A percentile compares a stretch with the other conserved stretches of the same genome.
These are phyloP conservation scores for Penicillium diatomitis DNA, from an alignment of 495 filamentous ascomycete species.

Conservation along the genomic window DNA sequence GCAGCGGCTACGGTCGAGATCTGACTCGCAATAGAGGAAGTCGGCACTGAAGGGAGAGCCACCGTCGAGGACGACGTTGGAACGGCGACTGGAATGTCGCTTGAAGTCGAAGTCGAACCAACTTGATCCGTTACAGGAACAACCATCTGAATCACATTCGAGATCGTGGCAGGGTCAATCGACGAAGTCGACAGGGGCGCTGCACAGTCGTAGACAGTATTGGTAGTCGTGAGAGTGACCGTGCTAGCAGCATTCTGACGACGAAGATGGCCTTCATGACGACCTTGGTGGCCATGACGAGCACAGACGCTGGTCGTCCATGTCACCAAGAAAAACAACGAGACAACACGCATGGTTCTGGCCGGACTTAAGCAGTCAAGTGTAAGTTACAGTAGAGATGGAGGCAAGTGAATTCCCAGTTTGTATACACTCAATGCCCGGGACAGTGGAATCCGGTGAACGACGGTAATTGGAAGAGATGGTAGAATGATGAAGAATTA, in stretches of 20 bases:
- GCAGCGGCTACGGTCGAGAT: not conserved
- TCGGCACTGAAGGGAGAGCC: conserved; percentile 1
- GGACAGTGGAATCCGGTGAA: too few species aligned
- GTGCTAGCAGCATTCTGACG: conserved; percentile 12
- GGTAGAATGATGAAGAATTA: too few species aligned
- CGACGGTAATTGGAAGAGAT: too few species aligned
- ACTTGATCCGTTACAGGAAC: too few species aligned
- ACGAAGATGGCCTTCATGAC: conserved; percentile 14
- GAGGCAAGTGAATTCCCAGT: too few species aligned
- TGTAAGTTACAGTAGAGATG: too few species aligned
- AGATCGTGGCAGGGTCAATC: not conserved
- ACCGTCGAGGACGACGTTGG: conserved; percentile 3
- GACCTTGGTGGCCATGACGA: conserved; percentile 5
- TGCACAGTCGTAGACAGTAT: conserved; percentile 9
- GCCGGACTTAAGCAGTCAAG: too few species aligned
- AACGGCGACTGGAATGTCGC: not conserved
- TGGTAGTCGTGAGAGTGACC: conserved; percentile 5
- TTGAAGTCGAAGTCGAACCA: not conserved
- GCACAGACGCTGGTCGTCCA: conserved; percentile 18
- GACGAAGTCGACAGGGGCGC: conserved; percentile 3
- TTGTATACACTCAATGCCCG: too few species aligned
- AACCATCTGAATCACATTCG: not conserved
- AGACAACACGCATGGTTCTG: too few species aligned
- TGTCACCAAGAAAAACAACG: too few species aligned
- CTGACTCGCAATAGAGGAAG: not conserved